Base-by-base conservation (phyloP, 2,329 filamentous ascomycete species). In the Fusarium azukiicola region DNA sequence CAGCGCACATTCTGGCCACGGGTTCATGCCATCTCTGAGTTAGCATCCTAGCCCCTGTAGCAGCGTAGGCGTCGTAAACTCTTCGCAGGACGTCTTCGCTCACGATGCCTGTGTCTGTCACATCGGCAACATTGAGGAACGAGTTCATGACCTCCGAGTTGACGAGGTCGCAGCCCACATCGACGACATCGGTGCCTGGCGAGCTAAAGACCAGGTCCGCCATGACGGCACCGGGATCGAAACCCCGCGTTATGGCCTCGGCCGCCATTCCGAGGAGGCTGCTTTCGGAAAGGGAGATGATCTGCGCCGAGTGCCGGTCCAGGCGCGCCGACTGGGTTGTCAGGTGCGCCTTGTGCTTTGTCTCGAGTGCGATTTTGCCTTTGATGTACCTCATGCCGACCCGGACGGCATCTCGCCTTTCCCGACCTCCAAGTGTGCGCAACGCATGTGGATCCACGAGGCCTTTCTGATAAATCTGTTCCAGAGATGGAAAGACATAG, bases 21-120 rank as follows among this genome's bases (percentile, higher is more conserved):
- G 84, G 84, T 56, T 85, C 84, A n/a, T 84, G 79, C 84, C 83
- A 85, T 44, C 84, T 75, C 67, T 84, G 73, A 4, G 84, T 85
- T 42, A 85, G 73, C 78, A 84, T 84, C 47, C 83, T 81, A 40
- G 82, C 84, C 12, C 84, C 79, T 56, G 71, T 71, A 6, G 58
- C 78, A 23, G 80, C 80, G 19, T 81, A 81, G 2, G 80, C 79
- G 56, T 81, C 79, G 32, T 81, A 81, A 1, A 81, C 69, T 36
- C 14, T 73, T 21, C 80, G 79, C 36, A 81, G 63, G 11, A 75
- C 72, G 8, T 80, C 71, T 36, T 81, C 80, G 1, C 54, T 78
- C 1, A 81, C 79, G 8, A 81, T 42, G 1, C 80, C 79, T 5
- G 72, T 76, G 3, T 81, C 79, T 16, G 80, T 76, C 3, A 81